These are phyloP conservation scores for Aspergillus spinulosporus DNA, from an alignment of 2,329 filamentous ascomycete species.

Conservation along the genomic window DNA sequence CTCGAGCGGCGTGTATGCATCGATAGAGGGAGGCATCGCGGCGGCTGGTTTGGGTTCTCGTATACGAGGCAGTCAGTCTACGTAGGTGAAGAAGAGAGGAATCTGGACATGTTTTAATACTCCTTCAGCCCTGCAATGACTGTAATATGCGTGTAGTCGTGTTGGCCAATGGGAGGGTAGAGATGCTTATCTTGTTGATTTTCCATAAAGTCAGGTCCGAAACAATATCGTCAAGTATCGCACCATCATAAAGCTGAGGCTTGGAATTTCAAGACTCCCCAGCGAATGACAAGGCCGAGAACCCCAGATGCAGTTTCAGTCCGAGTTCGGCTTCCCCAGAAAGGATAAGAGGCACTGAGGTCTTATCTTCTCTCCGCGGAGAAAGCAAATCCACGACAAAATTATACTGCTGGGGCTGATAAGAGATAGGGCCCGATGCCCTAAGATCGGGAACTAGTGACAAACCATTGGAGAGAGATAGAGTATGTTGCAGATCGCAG, in stretches of 20 bases:
- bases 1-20: slow-evolving; percentile 51
- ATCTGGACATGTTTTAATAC: background rate
- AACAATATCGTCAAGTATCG: background rate
- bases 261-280: background rate
- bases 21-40: slow-evolving; percentile 24
- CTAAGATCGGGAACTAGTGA: background rate
- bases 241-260: background rate
- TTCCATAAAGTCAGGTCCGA: background rate
- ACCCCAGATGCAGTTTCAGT: background rate
- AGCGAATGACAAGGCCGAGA: background rate
- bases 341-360: background rate
- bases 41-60: background rate
- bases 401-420: background rate
- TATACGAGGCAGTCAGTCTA: background rate
- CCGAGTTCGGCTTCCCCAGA: background rate
- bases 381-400: slow-evolving; percentile 5
- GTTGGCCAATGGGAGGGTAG: slow-evolving; percentile 1
- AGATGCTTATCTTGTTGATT: slow-evolving; percentile 9
- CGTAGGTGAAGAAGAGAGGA: background rate
- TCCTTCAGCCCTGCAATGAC: background rate
- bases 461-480: background rate
- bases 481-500: background rate
- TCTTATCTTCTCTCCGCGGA: slow-evolving; percentile 6
- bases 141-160: background rate
- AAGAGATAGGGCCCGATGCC: background rate